Percentiles rank a stretch among this genome's conserved stretches.
Conservation (phyloP, 345 rosid species). For the Euphorbia peplus region DNA sequence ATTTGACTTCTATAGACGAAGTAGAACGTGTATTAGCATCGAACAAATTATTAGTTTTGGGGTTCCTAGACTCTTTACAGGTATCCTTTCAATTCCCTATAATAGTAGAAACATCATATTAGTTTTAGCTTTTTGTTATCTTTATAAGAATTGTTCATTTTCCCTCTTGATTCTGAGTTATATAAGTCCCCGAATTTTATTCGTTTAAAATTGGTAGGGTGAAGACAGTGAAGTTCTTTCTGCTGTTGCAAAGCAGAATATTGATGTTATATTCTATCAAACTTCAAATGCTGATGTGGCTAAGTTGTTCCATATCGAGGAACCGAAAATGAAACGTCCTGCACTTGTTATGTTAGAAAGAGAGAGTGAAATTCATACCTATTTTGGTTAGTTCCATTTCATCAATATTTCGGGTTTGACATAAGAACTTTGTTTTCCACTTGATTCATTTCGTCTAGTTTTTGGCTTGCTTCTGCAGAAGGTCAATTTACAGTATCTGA, state of each 20-base stretch:
- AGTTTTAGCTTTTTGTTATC: too few relatives aligned
- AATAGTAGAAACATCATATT: too few relatives aligned
- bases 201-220: slow-evolving; percentile 14
- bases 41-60: slow-evolving; percentile 5
- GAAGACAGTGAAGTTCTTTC: slow-evolving; percentile 12
- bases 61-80: slow-evolving; percentile 12
- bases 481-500: slow-evolving; percentile 11
- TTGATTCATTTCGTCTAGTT: too few relatives aligned
- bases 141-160: too few relatives aligned
- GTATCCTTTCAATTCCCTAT: slow-evolving; percentile 11
- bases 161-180: too few relatives aligned
- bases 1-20: slow-evolving; percentile 2
- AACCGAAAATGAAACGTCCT: slow-evolving; percentile 16
- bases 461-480: neutral
- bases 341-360: slow-evolving; percentile 18
- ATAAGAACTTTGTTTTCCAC: neutral
- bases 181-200: too few relatives aligned
- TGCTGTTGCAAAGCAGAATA: slow-evolving; percentile 8
- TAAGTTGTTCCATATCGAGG: slow-evolving; percentile 13
- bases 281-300: slow-evolving; percentile 14
- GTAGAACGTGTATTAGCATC: slow-evolving; percentile 7
- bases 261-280: slow-evolving; percentile 23
- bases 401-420: neutral
- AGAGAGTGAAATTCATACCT: neutral
- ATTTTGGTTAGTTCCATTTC: slow-evolving; percentile 8